Conservation (phyloP, 164 flowering plant genomes). For the Vitis labrusca region DNA sequence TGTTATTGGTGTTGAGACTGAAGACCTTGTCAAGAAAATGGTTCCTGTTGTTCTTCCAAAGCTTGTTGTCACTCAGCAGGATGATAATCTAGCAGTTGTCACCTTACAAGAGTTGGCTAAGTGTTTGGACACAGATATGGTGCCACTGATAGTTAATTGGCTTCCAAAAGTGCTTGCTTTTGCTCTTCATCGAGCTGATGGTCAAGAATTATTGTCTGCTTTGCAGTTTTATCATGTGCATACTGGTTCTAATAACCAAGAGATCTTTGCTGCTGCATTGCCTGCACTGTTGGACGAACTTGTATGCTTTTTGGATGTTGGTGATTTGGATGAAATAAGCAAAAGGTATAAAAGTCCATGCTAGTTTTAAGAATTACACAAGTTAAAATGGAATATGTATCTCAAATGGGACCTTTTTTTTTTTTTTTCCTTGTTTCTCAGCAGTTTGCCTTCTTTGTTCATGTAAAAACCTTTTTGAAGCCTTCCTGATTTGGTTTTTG, state of each 20-base stretch:
- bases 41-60: constrained; percentile 95
- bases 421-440: neutral
- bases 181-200: constrained; percentile 77
- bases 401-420: no score
- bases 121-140: constrained; percentile 67
- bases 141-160: constrained; percentile 74
- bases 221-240: constrained; percentile 86
- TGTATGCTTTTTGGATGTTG: constrained; percentile 75
- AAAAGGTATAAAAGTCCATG: constrained; percentile 50
- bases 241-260: constrained; percentile 81
- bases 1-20: constrained; percentile 68
- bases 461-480: no score
- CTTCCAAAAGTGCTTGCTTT: constrained; percentile 95
- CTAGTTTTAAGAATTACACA: neutral
- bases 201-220: constrained; percentile 49
- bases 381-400: neutral
- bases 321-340: constrained; percentile 50
- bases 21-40: constrained; percentile 74
- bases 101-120: constrained; percentile 71
- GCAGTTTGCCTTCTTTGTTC: neutral
- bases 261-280: constrained; percentile 94
- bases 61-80: constrained; percentile 71
- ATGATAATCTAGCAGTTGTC: constrained; percentile 52
- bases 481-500: no score
- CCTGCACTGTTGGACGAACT: constrained; percentile 97